A percentile compares a stretch with the other conserved stretches of the same genome.
phyloP scores from a whole-genome alignment of 2,329 filamentous ascomycete species.

The Cordyceps militaris region DNA sequence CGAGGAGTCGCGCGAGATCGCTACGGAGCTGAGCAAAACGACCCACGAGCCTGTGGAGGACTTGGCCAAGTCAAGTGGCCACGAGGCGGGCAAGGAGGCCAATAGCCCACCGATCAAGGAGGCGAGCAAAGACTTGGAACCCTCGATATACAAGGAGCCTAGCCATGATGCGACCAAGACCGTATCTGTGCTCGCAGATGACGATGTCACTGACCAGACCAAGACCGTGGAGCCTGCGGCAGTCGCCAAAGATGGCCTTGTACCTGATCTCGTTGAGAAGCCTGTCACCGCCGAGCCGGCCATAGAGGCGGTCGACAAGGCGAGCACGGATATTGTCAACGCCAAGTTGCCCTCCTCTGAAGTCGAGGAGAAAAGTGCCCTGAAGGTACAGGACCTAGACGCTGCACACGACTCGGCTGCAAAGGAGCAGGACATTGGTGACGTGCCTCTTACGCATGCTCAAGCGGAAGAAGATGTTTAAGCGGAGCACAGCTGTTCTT shows the following conservation, averaged over 20 bases:
- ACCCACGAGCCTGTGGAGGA: background rate
- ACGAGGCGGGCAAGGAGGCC: background rate
- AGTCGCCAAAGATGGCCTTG: background rate
- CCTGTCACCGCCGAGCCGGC: slow-evolving; percentile 1
- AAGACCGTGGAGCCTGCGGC: background rate
- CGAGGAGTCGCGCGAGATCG: background rate
- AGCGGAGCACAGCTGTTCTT: background rate
- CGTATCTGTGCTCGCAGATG: background rate
- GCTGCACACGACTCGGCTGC: background rate
- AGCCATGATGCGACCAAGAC: background rate
- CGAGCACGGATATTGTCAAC: background rate
- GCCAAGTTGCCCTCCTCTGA: background rate
- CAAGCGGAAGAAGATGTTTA: background rate
- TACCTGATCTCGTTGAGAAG: background rate
- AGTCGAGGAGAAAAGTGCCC: background rate
- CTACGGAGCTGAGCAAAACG: background rate
- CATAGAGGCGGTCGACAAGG: background rate
- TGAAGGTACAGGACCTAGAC: background rate
- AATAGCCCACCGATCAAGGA: background rate
- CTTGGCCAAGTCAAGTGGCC: background rate
- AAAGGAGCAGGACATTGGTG: slow-evolving; percentile 7
- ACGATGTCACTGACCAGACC: background rate
- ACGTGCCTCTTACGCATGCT: background rate
- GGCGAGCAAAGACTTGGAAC: background rate
- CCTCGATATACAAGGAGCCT: background rate